Evolutionary conservation across 257 asterid genomes (phyloP).

Genomic region (Solanum gandarillasii): DNA sequence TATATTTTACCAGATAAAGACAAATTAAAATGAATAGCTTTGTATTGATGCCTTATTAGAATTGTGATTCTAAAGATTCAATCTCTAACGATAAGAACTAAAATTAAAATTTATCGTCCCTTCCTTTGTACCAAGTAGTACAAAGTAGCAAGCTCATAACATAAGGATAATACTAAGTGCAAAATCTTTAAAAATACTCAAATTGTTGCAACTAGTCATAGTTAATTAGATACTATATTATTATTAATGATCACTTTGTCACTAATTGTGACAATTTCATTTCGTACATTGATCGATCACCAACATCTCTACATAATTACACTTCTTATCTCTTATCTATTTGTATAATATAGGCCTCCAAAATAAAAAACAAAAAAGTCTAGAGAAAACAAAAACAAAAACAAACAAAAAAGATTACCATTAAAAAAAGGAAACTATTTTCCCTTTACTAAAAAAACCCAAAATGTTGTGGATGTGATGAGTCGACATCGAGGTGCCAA

Average conservation of each 20-base stretch:
- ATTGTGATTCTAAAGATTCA: neutral
- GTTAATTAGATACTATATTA: neutral
- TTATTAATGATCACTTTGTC: neutral
- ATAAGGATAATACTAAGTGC: neutral
- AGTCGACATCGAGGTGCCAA: no score
- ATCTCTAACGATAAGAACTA: neutral
- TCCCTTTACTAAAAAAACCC: neutral
- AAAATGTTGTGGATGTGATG: neutral
- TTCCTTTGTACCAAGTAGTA: neutral
- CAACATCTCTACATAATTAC: neutral
- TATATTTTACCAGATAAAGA: neutral
- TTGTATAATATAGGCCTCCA: neutral
- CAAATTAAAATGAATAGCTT: neutral
- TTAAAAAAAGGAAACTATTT: slow-evolving; percentile 14
- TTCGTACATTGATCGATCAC: neutral
- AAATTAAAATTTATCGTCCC: neutral
- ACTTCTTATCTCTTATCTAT: neutral
- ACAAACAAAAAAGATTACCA: neutral
- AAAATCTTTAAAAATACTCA: neutral
- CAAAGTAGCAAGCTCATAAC: neutral
- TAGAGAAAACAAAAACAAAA: neutral
- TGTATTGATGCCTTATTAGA: neutral
- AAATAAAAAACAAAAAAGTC: neutral
- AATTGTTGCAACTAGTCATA: neutral
- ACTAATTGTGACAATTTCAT: neutral